phyloP scores from a whole-genome alignment of 441 rosid genomes.

The Melastoma candidum region DNA sequence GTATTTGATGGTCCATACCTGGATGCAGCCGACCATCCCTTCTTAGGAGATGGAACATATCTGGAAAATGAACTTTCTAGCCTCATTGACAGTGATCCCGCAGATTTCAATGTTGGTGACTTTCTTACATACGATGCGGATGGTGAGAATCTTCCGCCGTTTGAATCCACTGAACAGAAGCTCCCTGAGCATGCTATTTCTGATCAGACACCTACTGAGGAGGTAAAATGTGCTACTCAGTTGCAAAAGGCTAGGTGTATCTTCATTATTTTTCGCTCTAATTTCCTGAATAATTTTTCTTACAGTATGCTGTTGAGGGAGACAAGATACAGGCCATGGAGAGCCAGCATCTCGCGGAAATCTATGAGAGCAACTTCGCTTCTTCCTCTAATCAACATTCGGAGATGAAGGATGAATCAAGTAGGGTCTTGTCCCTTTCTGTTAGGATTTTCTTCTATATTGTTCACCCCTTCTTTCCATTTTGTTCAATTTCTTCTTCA shows the following conservation, averaged over 20 bases:
- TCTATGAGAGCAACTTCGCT: constrained; percentile 29
- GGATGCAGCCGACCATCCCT: constrained; percentile 7
- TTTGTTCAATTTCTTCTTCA: background rate
- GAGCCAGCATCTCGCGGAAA: constrained; percentile 24
- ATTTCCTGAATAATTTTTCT: constrained; percentile 8
- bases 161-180: constrained; percentile 43
- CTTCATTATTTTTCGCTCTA: background rate
- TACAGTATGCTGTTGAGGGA: constrained; percentile 39
- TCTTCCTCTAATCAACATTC: constrained; percentile 54
- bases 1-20: constrained; percentile 5
- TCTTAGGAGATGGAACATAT: constrained; percentile 6
- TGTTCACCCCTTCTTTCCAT: background rate
- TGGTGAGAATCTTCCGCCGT: constrained; percentile 31
- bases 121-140: constrained; percentile 17
- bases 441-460: background rate
- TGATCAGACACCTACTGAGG: constrained; percentile 23
- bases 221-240: constrained; percentile 26
- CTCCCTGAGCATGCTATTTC: constrained; percentile 25
- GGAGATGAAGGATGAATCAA: constrained; percentile 35
- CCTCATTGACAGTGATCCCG: constrained; percentile 8
- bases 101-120: constrained; percentile 10
- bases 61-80: constrained; percentile 9
- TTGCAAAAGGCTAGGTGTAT: background rate
- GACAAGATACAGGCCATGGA: constrained; percentile 23
- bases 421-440: constrained; percentile 25